Evolutionary conservation across 2,329 filamentous ascomycete genomes (phyloP).

Genomic region (Aspergillus puulaauensis): DNA sequence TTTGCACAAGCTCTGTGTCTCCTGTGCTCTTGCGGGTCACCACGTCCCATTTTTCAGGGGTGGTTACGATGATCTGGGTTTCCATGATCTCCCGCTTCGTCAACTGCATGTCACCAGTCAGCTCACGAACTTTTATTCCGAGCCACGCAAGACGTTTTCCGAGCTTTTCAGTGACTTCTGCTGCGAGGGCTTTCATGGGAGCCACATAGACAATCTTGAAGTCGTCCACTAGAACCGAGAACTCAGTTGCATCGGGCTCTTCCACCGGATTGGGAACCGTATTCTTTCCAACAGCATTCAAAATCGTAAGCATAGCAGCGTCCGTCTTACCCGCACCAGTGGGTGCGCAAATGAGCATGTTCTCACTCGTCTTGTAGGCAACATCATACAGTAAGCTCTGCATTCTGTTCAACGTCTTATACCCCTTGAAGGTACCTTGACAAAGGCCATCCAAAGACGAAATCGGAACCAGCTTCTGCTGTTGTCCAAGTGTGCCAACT

Average conservation of each 20-base stretch:
- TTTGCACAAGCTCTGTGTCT: constrained; percentile 95
- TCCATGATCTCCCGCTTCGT: constrained; percentile 94
- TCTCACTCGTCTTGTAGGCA: constrained; percentile 92
- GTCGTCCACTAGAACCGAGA: constrained; percentile 77
- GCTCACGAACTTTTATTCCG: constrained; percentile 84
- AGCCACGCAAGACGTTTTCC: constrained; percentile 91
- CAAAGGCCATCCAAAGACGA: constrained; percentile 85
- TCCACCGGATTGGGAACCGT: constrained; percentile 77
- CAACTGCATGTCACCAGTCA: constrained; percentile 98
- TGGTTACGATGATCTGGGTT: constrained; percentile 97
- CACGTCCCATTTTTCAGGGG: constrained; percentile 99
- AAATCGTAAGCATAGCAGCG: constrained; percentile 92
- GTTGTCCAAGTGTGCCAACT: constrained; percentile 70
- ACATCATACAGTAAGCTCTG: constrained; percentile 95
- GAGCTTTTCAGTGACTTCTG: constrained; percentile 93
- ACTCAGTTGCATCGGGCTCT: constrained; percentile 70
- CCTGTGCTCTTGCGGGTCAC: constrained; percentile 96
- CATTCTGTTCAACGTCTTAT: constrained; percentile 94
- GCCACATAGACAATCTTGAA: constrained; percentile 99
- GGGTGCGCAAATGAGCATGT: constrained; percentile 97
- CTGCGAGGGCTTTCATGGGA: constrained; percentile 97
- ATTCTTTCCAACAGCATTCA: constrained; percentile 88
- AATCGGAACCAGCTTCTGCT: constrained; percentile 76
- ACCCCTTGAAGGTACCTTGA: constrained; percentile 86
- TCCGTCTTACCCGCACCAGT: constrained; percentile 99